Evolutionary conservation across 106 monocot species (phyloP), one percentile per base, ranked within the genome.

Genomic region (Dactylorhiza incarnata): DNA sequence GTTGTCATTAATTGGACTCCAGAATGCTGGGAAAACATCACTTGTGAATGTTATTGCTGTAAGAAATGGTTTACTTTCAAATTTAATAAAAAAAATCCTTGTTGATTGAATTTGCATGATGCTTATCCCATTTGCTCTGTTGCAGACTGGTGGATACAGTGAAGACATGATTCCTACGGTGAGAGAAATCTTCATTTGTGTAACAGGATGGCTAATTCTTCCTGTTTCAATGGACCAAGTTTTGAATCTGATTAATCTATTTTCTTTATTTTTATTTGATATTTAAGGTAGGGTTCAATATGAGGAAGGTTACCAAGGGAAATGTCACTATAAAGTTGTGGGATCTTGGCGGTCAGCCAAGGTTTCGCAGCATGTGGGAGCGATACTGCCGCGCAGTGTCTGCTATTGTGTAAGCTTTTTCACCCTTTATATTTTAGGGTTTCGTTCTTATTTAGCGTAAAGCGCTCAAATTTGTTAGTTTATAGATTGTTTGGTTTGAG

Each of bases 161-260:
- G 94, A 94, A 79, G 94, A 94, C 67, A 94, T 94, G 94, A 94
- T 94, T 82, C 94, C 94, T 52, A 94, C 94, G 8, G 94, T 94
- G 72, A 92, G 92, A 84, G 4, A 19, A 54, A 17, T 70, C 19
- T 63, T 53, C 24, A 52, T 68, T 14, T 76, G 61, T 24, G 37
- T 46, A 25, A 2, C 46, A 70, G 46, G n/a, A 20, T 47, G 11
- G 6, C 17, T 73, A 14, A 5, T 20, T 73, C 49, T 73, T 49
- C 51, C 49, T 10, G 48, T 50, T 51, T 73, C 25, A 24, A 22
- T 59, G 19, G 22, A 59, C 58, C 58, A 7, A 20, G n/a, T 20
- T 22, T 59, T 59, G n/a, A n/a, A 59, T 19, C 19, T 54, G 13
- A 54, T 10, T 4, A 15, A 56, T 56, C 15, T 5, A 17, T 19